These are phyloP conservation scores for Trichophyton simii DNA, from an alignment of 2,329 filamentous ascomycete species.

Conservation along the genomic window DNA sequence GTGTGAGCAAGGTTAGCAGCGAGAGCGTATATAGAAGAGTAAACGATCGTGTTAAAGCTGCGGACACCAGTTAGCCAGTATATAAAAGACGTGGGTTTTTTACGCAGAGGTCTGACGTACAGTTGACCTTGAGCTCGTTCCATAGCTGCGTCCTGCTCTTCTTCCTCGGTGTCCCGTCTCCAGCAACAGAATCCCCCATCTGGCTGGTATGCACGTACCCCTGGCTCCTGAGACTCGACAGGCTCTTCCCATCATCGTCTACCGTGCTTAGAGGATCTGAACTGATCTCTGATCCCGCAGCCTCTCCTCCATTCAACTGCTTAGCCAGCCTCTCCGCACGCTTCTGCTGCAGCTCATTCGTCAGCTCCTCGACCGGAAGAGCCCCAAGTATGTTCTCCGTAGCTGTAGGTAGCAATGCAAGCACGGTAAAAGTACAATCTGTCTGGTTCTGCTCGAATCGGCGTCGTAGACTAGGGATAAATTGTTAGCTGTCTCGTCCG, in stretches of 20 bases:
- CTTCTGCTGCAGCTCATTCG: constrained; percentile 87
- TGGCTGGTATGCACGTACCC: constrained; percentile 77
- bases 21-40: constrained; percentile 85
- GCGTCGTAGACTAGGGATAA: constrained; percentile 58
- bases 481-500: neutral
- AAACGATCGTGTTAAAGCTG: constrained; percentile 80
- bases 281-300: constrained; percentile 44
- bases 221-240: constrained; percentile 64
- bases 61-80: neutral
- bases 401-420: constrained; percentile 86
- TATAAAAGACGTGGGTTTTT: no score
- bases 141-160: constrained; percentile 86
- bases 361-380: constrained; percentile 83
- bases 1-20: constrained; percentile 79
- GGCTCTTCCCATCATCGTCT: constrained; percentile 72
- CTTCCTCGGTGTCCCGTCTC: constrained; percentile 38
- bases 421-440: constrained; percentile 93
- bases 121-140: constrained; percentile 94
- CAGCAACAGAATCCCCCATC: constrained; percentile 45
- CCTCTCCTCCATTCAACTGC: constrained; percentile 41
- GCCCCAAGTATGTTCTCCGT: constrained; percentile 78
- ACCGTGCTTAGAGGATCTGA: constrained; percentile 54
- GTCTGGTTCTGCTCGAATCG: constrained; percentile 98
- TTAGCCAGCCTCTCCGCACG: constrained; percentile 60
- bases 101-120: constrained; percentile 34